Conservation (phyloP, 441 rosid genomes). For the Erodium moschatum region DNA sequence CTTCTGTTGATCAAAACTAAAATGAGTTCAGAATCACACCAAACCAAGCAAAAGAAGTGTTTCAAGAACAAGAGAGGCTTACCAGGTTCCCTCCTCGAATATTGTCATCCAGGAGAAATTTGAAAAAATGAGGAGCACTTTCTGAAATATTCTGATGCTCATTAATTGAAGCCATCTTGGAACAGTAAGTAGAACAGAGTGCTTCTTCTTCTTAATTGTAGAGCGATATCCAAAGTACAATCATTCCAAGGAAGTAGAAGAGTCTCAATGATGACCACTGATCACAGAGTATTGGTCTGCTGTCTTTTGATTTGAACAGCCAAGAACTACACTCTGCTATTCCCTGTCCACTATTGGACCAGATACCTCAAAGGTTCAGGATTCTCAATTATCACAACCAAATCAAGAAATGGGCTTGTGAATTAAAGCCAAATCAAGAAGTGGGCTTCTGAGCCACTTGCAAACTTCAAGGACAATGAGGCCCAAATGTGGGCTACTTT, state of each 20-base stretch:
- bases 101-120: not conserved
- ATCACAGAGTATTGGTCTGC: not conserved
- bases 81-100: slow-evolving; percentile 5
- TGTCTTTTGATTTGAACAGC: not conserved
- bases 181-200: no score
- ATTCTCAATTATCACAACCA: not conserved
- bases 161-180: no score
- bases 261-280: not conserved
- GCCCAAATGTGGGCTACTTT: no score
- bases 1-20: not conserved
- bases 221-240: not conserved
- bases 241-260: not conserved
- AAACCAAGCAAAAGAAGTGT: not conserved
- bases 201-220: no score
- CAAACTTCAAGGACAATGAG: no score
- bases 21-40: not conserved
- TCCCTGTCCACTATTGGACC: no score
- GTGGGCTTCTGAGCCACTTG: no score
- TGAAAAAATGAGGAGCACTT: slow-evolving; percentile 7
- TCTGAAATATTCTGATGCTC: not conserved
- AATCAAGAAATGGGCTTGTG: not conserved
- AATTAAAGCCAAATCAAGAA: no score
- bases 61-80: not conserved
- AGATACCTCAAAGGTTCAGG: no score
- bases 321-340: no score